These are phyloP conservation scores for Geotrichum candidum DNA, from an alignment of 1,139 yeast genomes.

Conservation along the genomic window DNA sequence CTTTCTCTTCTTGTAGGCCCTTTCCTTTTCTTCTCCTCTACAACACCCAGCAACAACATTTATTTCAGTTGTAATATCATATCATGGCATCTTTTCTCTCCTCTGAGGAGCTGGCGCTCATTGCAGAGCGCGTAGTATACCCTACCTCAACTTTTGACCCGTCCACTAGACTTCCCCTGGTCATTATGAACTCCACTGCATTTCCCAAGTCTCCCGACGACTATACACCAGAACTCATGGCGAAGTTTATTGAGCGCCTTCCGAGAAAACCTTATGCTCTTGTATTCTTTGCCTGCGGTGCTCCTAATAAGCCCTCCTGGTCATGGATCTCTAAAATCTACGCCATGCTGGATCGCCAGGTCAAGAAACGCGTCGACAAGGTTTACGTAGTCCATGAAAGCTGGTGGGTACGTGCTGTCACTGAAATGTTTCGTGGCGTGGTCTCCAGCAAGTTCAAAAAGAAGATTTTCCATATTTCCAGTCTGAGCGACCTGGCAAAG, in stretches of 20 bases:
- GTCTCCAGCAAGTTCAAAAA: constrained; percentile 43
- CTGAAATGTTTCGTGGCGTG: constrained; percentile 63
- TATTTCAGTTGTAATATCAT: neutral
- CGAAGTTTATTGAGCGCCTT: constrained; percentile 31
- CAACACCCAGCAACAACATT: neutral
- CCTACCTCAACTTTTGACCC: constrained; percentile 56
- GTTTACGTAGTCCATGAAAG: constrained; percentile 84
- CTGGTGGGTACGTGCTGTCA: constrained; percentile 78
- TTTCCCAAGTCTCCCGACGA: constrained; percentile 39
- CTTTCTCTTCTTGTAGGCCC: neutral
- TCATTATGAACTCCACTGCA: constrained; percentile 67
- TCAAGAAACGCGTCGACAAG: constrained; percentile 50
- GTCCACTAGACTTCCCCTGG: constrained; percentile 55
- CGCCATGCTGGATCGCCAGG: constrained; percentile 56
- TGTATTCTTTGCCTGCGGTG: constrained; percentile 73
- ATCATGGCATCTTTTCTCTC: neutral
- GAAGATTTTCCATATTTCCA: constrained; percentile 47
- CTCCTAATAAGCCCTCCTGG: constrained; percentile 52
- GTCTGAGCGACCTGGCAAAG: constrained; percentile 57
- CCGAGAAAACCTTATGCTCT: constrained; percentile 59
- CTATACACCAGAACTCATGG: constrained; percentile 17
- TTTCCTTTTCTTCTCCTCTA: neutral
- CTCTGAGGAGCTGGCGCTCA: constrained; percentile 2
- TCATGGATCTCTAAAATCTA: constrained; percentile 74
- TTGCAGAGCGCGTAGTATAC: constrained; percentile 48